Evolutionary conservation across 768 basidiomycete species (phyloP).

Genomic region (Collybia sordida): DNA sequence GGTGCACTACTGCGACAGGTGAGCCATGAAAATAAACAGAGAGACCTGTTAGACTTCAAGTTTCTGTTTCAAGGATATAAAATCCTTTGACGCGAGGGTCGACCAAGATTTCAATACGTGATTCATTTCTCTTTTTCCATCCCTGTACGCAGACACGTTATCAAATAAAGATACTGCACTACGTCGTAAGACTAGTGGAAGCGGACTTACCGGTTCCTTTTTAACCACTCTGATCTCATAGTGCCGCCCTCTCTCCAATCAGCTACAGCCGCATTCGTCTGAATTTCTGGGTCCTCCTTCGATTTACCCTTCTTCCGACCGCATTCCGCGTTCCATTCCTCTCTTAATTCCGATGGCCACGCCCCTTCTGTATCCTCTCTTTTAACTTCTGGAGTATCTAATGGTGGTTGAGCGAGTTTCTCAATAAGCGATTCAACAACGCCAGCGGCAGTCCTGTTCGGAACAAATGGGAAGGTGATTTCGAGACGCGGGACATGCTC

Average conservation of each 20-base stretch:
- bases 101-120: slow-evolving; percentile 48
- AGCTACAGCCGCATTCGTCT: slow-evolving; percentile 33
- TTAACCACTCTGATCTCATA: slow-evolving; percentile 55
- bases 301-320: slow-evolving; percentile 27
- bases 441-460: slow-evolving; percentile 56
- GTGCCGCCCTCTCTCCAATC: slow-evolving; percentile 55
- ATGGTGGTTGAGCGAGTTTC: slow-evolving; percentile 37
- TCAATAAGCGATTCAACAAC: slow-evolving; percentile 53
- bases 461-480: slow-evolving; percentile 60
- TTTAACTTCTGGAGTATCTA: slow-evolving; percentile 37
- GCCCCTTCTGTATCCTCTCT: slow-evolving; percentile 39
- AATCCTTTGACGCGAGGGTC: slow-evolving; percentile 47
- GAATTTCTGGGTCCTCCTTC: slow-evolving; percentile 32
- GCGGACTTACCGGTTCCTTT: slow-evolving; percentile 48
- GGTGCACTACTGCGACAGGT: no score
- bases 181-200: slow-evolving; percentile 2
- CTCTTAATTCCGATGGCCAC: slow-evolving; percentile 34
- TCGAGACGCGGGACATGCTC: slow-evolving; percentile 49
- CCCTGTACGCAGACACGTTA: slow-evolving; percentile 30
- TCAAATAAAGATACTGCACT: slow-evolving; percentile 4
- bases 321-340: slow-evolving; percentile 24
- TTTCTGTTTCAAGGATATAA: slow-evolving; percentile 51
- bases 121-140: slow-evolving; percentile 57
- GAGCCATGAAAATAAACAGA: no score
- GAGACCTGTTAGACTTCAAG: slow-evolving; percentile 34